A percentile compares a stretch with the other conserved stretches of the same genome.
Conservation (phyloP, 2,329 filamentous ascomycete genomes). For the Parafenestella ontariensis region DNA sequence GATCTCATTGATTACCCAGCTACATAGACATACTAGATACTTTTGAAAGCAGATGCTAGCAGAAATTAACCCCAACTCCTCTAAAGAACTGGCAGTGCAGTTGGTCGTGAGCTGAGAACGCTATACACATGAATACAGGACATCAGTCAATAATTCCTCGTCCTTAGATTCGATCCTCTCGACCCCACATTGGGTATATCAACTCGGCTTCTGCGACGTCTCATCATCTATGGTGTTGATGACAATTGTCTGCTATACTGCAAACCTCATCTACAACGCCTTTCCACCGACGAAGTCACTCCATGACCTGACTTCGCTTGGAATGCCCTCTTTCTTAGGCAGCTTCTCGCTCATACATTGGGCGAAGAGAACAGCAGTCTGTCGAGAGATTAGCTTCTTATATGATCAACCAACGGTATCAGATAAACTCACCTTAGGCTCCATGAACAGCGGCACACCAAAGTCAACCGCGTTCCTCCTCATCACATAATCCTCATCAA, state of each 20-base stretch:
- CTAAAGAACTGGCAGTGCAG: conserved; percentile 7
- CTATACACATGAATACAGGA: conserved; percentile 24
- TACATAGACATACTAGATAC: not conserved
- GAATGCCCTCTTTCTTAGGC: conserved; percentile 85
- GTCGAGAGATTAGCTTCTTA: conserved; percentile 24
- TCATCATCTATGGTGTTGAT: not conserved
- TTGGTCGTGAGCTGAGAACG: conserved; percentile 12
- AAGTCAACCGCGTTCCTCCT: conserved; percentile 98
- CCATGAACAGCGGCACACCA: conserved; percentile 97
- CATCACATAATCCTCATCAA: conserved; percentile 98
- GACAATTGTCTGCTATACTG: not conserved
- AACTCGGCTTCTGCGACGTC: conserved; percentile 2
- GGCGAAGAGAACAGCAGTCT: conserved; percentile 96
- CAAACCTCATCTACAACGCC: conserved; percentile 31
- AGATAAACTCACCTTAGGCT: conserved; percentile 78
- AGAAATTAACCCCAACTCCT: conserved; percentile 7
- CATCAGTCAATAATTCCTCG: conserved; percentile 2
- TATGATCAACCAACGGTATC: not conserved
- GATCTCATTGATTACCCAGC: not conserved
- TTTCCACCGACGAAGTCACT: conserved; percentile 83
- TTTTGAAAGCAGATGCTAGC: not conserved
- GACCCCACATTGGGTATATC: conserved; percentile 17
- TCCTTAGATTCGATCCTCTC: not conserved
- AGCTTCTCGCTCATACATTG: conserved; percentile 98
- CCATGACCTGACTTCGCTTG: conserved; percentile 90